phyloP scores from a whole-genome alignment of 345 rosid species.

The Psidium guajava region DNA sequence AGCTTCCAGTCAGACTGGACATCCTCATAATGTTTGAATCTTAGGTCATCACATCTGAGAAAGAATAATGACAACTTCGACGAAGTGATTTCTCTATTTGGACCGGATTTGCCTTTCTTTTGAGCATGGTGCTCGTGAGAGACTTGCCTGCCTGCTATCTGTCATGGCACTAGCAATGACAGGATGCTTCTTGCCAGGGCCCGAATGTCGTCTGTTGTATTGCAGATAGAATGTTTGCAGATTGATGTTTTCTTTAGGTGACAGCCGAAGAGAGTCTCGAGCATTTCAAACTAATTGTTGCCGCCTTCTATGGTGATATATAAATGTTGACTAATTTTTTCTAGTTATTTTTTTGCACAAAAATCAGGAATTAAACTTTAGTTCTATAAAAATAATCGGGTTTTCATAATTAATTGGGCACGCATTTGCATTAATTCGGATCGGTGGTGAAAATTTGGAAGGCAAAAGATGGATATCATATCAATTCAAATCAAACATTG shows the following conservation, averaged over 20 bases:
- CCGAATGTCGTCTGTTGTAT: background rate
- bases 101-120: background rate
- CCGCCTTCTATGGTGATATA: background rate
- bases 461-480: too few species aligned
- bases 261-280: background rate
- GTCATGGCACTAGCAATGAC: background rate
- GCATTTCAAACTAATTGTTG: background rate
- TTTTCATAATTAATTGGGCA: too few species aligned
- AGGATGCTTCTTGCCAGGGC: background rate
- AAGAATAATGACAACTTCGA: background rate
- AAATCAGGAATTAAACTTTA: too few species aligned
- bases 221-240: background rate
- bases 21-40: background rate
- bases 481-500: too few species aligned
- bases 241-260: background rate
- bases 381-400: too few species aligned
- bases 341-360: too few species aligned
- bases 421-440: too few species aligned
- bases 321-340: too few species aligned
- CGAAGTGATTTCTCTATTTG: background rate
- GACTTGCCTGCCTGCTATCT: background rate
- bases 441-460: too few species aligned
- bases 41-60: background rate
- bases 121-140: background rate
- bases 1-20: background rate